Conservation (phyloP, 164 flowering plant genomes). For the Umbellularia californica region DNA sequence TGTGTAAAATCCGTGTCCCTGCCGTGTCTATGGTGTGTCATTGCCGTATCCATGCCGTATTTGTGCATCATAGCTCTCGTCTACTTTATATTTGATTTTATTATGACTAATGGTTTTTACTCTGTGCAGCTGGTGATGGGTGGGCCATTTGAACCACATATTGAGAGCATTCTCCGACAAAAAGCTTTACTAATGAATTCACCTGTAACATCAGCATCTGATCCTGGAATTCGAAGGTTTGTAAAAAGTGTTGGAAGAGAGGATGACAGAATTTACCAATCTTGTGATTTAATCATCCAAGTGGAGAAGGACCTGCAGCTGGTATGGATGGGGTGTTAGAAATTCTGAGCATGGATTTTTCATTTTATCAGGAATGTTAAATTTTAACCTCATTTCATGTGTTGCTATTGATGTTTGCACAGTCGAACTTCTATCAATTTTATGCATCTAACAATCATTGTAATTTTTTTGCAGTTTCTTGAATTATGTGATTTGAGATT, state of each 20-base stretch:
- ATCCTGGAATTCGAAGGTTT: slow-evolving; percentile 47
- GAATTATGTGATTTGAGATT: slow-evolving; percentile 55
- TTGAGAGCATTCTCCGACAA: slow-evolving; percentile 68
- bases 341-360: background rate
- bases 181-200: slow-evolving; percentile 62
- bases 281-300: slow-evolving; percentile 58
- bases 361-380: background rate
- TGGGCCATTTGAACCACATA: slow-evolving; percentile 83
- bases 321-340: slow-evolving; percentile 34
- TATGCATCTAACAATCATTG: background rate
- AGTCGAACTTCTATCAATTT: background rate
- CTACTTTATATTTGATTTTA: slow-evolving; percentile 5
- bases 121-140: slow-evolving; percentile 71
- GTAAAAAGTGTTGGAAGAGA: slow-evolving; percentile 36
- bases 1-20: too few relatives aligned
- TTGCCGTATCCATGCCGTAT: too few relatives aligned
- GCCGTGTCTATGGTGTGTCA: too few relatives aligned
- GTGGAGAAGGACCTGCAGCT: slow-evolving; percentile 43
- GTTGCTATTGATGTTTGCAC: background rate
- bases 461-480: slow-evolving; percentile 40
- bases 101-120: background rate
- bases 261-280: slow-evolving; percentile 47
- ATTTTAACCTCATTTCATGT: background rate
- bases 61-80: too few relatives aligned
- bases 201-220: slow-evolving; percentile 68